Base-by-base conservation (phyloP, 768 basidiomycete genomes). In the Rhodotorula babjevae region DNA sequence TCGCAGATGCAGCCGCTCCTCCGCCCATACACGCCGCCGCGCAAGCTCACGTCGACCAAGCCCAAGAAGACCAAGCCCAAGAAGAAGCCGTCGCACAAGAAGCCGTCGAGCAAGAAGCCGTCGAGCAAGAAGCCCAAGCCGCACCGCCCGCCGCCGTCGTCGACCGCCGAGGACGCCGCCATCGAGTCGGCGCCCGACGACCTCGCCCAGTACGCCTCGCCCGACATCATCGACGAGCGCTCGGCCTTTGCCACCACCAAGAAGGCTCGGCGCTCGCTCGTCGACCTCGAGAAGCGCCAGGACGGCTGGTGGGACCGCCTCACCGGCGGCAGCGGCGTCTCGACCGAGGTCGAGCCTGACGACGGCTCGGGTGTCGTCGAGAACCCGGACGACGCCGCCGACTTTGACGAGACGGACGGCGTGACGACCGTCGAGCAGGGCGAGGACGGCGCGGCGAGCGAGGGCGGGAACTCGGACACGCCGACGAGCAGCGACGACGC, bases 1-100 rank as follows among this genome's bases (percentile, higher is more conserved):
- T 42, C 70, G 7, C 74, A 65, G 36, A 69, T 70, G 71, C 64
- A 68, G 46, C 29, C 67, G 21, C 50, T 47, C 72, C 40, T 52
- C 8, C 69, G 67, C 4, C 72, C 67, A 11, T 73, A 68, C 61
- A 33, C 60, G 21, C 71, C 67, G 27, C 29, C 36, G 23, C 14
- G 18, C 52, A 33, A 53, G 36, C 14, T 21, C 62, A 2, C 50
- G 57, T 4, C 29, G 55, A 21, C 63, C 16, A 65, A 70, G 55
- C n/a, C 63, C 16, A 65, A 70, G 49, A 27, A 50, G 53, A 23
- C 25, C 15, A 49, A 59, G 11, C 69, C 52, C 29, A 63, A 59
- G 27, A 55, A 44, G 7, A 60, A 42, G 47, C 19, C 23, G 27
- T n/a, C 50, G n/a, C n/a, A n/a, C 23, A 52, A 33, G 42, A 55